Conservation (phyloP, 2,329 filamentous ascomycete genomes). For the Ophiostoma pallidulum region DNA sequence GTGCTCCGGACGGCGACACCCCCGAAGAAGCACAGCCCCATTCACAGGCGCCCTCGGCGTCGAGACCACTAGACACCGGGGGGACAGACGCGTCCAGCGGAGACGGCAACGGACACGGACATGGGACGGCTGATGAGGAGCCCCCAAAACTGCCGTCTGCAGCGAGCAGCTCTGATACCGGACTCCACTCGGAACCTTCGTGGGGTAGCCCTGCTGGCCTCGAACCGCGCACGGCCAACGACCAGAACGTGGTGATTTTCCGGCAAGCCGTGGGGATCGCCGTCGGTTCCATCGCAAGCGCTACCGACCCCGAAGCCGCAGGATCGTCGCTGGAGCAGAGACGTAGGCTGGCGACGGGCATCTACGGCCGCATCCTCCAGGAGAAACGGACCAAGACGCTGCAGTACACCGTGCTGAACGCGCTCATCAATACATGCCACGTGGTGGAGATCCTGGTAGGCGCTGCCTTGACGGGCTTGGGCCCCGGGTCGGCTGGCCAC, state of each 20-base stretch:
- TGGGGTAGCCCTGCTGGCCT: conserved; percentile 32
- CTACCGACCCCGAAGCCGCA: conserved; percentile 16
- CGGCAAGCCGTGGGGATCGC: conserved; percentile 36
- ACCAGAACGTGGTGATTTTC: conserved; percentile 34
- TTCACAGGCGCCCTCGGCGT: too few species aligned
- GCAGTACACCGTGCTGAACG: conserved; percentile 27
- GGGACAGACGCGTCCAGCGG: too few species aligned
- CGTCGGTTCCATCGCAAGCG: conserved; percentile 12
- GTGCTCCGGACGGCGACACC: too few species aligned
- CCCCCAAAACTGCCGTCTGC: too few species aligned
- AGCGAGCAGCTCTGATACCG: too few species aligned
- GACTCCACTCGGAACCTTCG: too few species aligned
- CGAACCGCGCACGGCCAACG: conserved; percentile 24
- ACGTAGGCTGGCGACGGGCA: conserved; percentile 27
- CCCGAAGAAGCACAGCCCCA: too few species aligned
- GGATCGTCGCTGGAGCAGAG: conserved; percentile 28
- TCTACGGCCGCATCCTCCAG: conserved; percentile 32
- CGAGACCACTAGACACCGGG: too few species aligned
- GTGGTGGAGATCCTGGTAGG: conserved; percentile 38
- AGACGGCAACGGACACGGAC: background rate
- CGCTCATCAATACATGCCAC: conserved; percentile 33
- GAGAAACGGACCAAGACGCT: conserved; percentile 24
- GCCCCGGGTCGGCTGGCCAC: conserved; percentile 36
- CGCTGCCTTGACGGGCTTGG: conserved; percentile 37
- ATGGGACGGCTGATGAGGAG: too few species aligned